Evolutionary conservation across 495 filamentous ascomycete genomes (phyloP), one percentile per base, ranked within the genome.

Genomic region (Tuber aestivum): DNA sequence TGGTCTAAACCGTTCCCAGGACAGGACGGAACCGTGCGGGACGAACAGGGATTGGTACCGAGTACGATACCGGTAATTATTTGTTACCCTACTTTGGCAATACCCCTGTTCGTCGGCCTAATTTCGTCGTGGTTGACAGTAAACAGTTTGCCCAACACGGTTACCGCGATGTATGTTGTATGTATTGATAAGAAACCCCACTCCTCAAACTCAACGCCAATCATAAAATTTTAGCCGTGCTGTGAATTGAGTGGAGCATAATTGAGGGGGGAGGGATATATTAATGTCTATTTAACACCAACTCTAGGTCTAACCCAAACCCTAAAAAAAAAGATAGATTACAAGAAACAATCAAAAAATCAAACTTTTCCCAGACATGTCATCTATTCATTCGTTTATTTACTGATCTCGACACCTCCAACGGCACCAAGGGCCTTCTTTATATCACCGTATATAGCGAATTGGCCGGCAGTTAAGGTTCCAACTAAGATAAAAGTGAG

Each of bases 361-460:
- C 32, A 65, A 50, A 78, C 69, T 70, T 73, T 70, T 72, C 65
- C 65, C 72, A 73, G 61, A 72, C 50, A 23, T 45, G 65, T 75
- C 35, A 42, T 23, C 70, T 45, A 41, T 20, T 70, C 70, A 27
- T 71, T 76, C 42, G 21, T 73, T 42, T 78, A 81, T 69, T 81
- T 81, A n/a, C 72, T 56, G 68, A 83, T 79, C 76, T 83, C 82
- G 61, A 83, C 77, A 79, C 81, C 81, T 12, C 82, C 82, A 40
- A 80, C 82, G 41, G 82, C 82, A 82, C 92, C 92, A 14, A 86
- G 75, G 18, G 82, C 83, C 85, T 88, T 88, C 86, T 89, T 90
- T 77, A 91, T 86, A 82, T 91, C 89, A 85, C 93, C 94, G 84
- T 97, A 97, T 87, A 98, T 98, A 82, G 95, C 94, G 85, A 98